A percentile compares a stretch with the other conserved stretches of the same genome.
Evolutionary conservation across 2,329 filamentous ascomycete species (phyloP).

Genomic region (Monilinia fructicola): DNA sequence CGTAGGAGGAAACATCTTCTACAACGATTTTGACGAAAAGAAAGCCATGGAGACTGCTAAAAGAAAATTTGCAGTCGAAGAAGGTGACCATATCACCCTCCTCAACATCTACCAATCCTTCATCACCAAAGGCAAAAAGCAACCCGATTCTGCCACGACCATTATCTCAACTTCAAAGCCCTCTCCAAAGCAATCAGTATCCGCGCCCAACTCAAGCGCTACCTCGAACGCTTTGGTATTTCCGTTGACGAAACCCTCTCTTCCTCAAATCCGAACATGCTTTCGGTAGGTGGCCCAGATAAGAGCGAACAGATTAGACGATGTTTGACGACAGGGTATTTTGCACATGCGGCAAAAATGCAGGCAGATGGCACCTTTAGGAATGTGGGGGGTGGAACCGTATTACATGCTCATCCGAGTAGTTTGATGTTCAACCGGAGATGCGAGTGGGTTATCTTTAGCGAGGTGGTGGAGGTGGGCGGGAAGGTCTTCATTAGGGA

Average conservation of each 20-base stretch:
- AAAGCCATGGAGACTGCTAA: slow-evolving; percentile 72
- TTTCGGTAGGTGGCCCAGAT: slow-evolving; percentile 45
- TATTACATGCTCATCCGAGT: slow-evolving; percentile 84
- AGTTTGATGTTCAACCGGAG: slow-evolving; percentile 95
- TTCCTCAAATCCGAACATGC: slow-evolving; percentile 39
- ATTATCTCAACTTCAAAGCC: slow-evolving; percentile 83
- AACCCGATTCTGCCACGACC: slow-evolving; percentile 84
- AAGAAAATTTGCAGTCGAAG: slow-evolving; percentile 83
- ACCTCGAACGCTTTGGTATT: slow-evolving; percentile 82
- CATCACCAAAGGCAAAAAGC: slow-evolving; percentile 76
- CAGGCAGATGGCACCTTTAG: slow-evolving; percentile 87
- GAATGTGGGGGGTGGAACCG: slow-evolving; percentile 76
- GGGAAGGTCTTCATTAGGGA: slow-evolving; percentile 89
- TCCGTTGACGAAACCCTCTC: slow-evolving; percentile 63
- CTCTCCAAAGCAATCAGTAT: slow-evolving; percentile 82
- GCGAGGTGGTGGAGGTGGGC: slow-evolving; percentile 86
- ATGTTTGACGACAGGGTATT: slow-evolving; percentile 87
- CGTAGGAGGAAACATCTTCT: slow-evolving; percentile 78
- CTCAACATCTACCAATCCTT: slow-evolving; percentile 94
- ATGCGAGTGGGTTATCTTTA: slow-evolving; percentile 94
- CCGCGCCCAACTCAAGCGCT: slow-evolving; percentile 79
- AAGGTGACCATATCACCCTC: slow-evolving; percentile 90
- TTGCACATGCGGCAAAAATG: slow-evolving; percentile 91
- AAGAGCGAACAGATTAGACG: slow-evolving; percentile 74
- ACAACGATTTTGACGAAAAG: slow-evolving; percentile 74